Evolutionary conservation across 1,284 basidiomycete species (phyloP).

Genomic region (Rhodotorula sp.): DNA sequence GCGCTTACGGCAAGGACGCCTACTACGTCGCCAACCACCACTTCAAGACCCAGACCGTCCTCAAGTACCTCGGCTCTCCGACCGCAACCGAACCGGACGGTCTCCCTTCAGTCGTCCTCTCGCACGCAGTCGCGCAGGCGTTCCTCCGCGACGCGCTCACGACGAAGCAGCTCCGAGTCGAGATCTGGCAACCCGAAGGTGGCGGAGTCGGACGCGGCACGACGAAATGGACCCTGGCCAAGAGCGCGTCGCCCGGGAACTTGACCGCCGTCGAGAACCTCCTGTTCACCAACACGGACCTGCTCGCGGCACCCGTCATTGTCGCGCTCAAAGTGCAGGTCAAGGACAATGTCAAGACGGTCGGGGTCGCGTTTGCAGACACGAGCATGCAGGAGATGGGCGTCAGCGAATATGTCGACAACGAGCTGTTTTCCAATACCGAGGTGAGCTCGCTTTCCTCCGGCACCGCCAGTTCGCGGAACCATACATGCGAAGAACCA

Average conservation of each 20-base stretch:
- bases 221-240: constrained; percentile 40
- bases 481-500: no score
- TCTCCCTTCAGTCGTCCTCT: constrained; percentile 77
- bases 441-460: constrained; percentile 60
- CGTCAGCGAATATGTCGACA: constrained; percentile 87
- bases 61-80: constrained; percentile 71
- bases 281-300: constrained; percentile 79
- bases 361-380: constrained; percentile 61
- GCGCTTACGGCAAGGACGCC: constrained; percentile 85
- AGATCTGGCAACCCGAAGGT: constrained; percentile 59
- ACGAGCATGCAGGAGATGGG: constrained; percentile 57
- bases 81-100: constrained; percentile 45
- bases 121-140: constrained; percentile 74
- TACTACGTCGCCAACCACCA: constrained; percentile 80
- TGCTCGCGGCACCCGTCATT: constrained; percentile 82
- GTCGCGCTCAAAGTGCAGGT: constrained; percentile 80
- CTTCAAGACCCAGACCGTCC: constrained; percentile 67
- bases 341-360: constrained; percentile 54
- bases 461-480: no score
- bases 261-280: constrained; percentile 90
- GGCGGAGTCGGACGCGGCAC: constrained; percentile 28
- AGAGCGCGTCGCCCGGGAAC: constrained; percentile 89
- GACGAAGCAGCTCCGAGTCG: constrained; percentile 83
- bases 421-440: constrained; percentile 92
- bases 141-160: constrained; percentile 90